Evolutionary conservation across 2,329 filamentous ascomycete species (phyloP).

Genomic region (Aciculosporium take): DNA sequence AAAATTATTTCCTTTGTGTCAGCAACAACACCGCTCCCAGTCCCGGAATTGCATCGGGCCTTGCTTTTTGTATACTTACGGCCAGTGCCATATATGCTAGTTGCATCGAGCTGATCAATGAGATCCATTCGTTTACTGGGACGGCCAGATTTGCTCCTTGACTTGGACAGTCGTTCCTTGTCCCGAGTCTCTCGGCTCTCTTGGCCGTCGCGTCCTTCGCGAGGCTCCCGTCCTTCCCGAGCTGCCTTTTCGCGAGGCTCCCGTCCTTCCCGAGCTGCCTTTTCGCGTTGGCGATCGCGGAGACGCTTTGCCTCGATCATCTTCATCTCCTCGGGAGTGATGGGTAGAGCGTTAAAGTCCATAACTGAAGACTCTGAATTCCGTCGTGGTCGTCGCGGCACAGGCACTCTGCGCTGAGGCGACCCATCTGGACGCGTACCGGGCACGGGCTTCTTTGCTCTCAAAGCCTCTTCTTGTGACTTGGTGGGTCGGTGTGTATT

Average conservation of each 20-base stretch:
- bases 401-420: constrained; percentile 20
- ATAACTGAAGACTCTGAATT: constrained; percentile 70
- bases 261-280: constrained; percentile 2
- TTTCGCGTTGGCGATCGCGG: constrained; percentile 12
- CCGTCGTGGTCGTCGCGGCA: constrained; percentile 44
- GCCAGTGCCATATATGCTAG: constrained; percentile 86
- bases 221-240: constrained; percentile 8
- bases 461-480: constrained; percentile 52
- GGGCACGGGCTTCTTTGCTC: constrained; percentile 27
- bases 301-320: constrained; percentile 23
- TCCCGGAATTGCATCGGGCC: too few relatives aligned
- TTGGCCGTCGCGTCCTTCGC: constrained; percentile 30
- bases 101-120: constrained; percentile 93
- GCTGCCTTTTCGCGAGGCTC: constrained; percentile 11
- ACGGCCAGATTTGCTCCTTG: constrained; percentile 34
- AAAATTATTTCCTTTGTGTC: too few relatives aligned
- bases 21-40: too few relatives aligned
- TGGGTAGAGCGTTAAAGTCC: constrained; percentile 39
- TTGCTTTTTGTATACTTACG: constrained; percentile 38
- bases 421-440: constrained; percentile 18
- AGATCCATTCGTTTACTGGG: constrained; percentile 55
- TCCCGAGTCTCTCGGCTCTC: constrained; percentile 31
- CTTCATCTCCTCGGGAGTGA: constrained; percentile 39
- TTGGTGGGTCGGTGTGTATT: constrained; percentile 43
- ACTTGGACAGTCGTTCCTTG: constrained; percentile 23